Percentiles rank a stretch among this genome's conserved stretches.
phyloP scores from a whole-genome alignment of 306 rosid genomes.

The Sphenostylis stenocarpa region DNA sequence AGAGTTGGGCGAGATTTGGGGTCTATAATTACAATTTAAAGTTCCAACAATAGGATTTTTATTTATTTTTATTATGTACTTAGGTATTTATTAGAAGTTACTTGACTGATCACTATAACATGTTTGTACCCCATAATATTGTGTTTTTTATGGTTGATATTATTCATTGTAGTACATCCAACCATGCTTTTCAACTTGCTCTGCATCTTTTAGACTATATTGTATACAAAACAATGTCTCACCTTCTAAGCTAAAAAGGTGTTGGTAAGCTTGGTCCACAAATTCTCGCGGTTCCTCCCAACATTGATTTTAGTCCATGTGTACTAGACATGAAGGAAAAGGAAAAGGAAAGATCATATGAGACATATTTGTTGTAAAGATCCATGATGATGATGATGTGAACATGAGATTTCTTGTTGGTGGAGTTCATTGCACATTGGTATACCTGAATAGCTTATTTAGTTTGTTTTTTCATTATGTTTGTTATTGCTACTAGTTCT shows the following conservation, averaged over 20 bases:
- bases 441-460: slow-evolving; percentile 40
- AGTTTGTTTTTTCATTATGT: slow-evolving; percentile 12
- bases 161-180: slow-evolving; percentile 67
- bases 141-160: slow-evolving; percentile 31
- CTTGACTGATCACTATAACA: slow-evolving; percentile 18
- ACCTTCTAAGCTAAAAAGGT: slow-evolving; percentile 45
- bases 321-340: slow-evolving; percentile 64
- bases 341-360: slow-evolving; percentile 62
- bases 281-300: slow-evolving; percentile 69
- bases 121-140: neutral
- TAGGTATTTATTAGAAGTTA: slow-evolving; percentile 21
- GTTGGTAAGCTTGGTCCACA: slow-evolving; percentile 61
- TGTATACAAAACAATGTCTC: slow-evolving; percentile 51
- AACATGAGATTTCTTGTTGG: slow-evolving; percentile 82
- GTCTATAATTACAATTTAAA: slow-evolving; percentile 8
- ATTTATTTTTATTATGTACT: neutral
- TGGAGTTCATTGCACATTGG: slow-evolving; percentile 67
- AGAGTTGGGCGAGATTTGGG: too few species aligned
- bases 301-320: slow-evolving; percentile 56
- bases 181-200: slow-evolving; percentile 96
- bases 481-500: slow-evolving; percentile 18
- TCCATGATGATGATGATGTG: slow-evolving; percentile 76
- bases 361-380: slow-evolving; percentile 63
- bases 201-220: slow-evolving; percentile 81
- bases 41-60: slow-evolving; percentile 3